A percentile compares a stretch with the other conserved stretches of the same genome.
These are phyloP conservation scores for Coniochaeta sp. DNA, from an alignment of 2,329 filamentous ascomycete genomes.

Conservation along the genomic window DNA sequence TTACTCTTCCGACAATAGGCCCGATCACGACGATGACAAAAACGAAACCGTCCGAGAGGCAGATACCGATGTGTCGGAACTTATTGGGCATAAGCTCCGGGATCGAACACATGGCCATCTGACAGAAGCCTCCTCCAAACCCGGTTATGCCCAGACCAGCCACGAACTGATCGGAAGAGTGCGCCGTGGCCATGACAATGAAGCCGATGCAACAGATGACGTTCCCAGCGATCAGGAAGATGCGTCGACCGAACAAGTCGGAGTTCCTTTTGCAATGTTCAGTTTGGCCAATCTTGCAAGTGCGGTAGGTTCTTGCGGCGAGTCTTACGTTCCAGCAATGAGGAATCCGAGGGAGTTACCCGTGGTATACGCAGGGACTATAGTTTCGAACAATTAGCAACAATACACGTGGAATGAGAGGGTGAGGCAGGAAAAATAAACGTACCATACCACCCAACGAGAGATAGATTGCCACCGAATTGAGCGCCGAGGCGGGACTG, in stretches of 20 bases:
- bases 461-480: too few species aligned
- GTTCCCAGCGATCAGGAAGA: constrained; percentile 5
- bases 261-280: constrained; percentile 3
- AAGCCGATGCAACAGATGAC: constrained; percentile 3
- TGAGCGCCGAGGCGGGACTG: too few species aligned
- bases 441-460: too few species aligned
- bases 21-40: constrained; percentile 8
- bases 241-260: constrained; percentile 7
- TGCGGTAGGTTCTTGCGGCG: too few species aligned
- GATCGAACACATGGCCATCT: constrained; percentile 5
- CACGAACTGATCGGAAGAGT: constrained; percentile 4
- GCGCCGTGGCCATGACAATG: constrained; percentile 4
- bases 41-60: constrained; percentile 6
- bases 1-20: constrained; percentile 3
- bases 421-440: too few species aligned
- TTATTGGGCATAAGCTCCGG: constrained; percentile 8
- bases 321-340: too few species aligned
- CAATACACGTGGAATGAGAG: too few species aligned
- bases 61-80: constrained; percentile 7
- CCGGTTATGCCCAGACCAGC: constrained; percentile 6
- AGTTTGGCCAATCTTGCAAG: too few species aligned
- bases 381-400: too few species aligned
- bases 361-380: too few species aligned
- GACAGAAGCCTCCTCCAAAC: constrained; percentile 3
- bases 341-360: too few species aligned